phyloP scores from a whole-genome alignment of 768 basidiomycete genomes.

The Holtermanniella nyarrowii region DNA sequence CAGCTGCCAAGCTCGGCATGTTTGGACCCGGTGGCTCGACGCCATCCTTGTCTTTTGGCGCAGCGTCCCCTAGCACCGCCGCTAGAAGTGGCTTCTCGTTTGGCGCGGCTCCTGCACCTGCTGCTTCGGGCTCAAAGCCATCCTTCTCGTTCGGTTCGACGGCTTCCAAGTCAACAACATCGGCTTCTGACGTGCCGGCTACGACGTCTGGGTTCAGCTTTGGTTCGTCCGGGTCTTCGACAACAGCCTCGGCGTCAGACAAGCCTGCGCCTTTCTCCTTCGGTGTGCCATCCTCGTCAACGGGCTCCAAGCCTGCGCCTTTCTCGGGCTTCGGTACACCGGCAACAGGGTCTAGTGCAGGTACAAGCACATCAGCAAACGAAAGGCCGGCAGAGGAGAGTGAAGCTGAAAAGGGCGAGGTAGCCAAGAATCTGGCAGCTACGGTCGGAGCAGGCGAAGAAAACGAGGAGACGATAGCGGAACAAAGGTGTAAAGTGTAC shows the following conservation, averaged over 20 bases:
- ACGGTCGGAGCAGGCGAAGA: constrained; percentile 28
- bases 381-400: constrained; percentile 6
- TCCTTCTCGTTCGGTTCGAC: neutral
- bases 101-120: neutral
- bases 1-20: constrained; percentile 27
- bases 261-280: constrained; percentile 7
- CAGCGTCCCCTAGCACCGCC: constrained; percentile 11
- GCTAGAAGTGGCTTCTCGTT: neutral
- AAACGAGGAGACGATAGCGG: constrained; percentile 27
- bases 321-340: neutral
- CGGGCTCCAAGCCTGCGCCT: neutral
- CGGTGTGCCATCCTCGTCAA: constrained; percentile 4
- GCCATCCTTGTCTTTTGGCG: constrained; percentile 29
- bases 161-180: constrained; percentile 1
- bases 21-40: constrained; percentile 31
- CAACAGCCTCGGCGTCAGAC: constrained; percentile 1
- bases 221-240: constrained; percentile 10
- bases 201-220: constrained; percentile 13
- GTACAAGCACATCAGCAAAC: constrained; percentile 1
- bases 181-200: constrained; percentile 6
- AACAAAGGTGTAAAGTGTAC: constrained; percentile 22
- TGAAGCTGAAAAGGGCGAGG: constrained; percentile 4
- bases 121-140: constrained; percentile 3
- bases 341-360: neutral
- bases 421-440: constrained; percentile 23